Base-by-base conservation (phyloP, 495 filamentous ascomycete species). In the Paragyromitra xinjiangensis region DNA sequence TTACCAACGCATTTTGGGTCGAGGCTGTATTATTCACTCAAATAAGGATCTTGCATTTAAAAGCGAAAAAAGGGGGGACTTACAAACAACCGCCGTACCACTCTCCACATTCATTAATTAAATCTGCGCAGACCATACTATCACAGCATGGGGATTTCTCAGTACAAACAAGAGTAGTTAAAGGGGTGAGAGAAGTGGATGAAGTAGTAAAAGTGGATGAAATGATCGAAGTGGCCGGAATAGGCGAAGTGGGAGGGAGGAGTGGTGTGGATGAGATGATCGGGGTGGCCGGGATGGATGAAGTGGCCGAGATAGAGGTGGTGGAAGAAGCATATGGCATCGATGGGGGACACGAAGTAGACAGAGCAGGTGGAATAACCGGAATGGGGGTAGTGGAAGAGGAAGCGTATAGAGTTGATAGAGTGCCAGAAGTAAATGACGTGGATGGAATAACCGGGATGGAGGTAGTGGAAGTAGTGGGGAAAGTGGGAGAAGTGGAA, bases 81-180 rank as follows among this genome's bases (percentile, higher is more conserved):
- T 64, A 64, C 62, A 64, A 64, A 29, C 62, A 64, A 12, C 62
- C 62, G 14, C 62, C 62, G n/a, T 64, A 64, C 62, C 62, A 64
- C 8, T 42, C n/a, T 6, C 62, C 62, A 26, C 62, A 64, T 48
- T 64, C 62, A 7, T 64, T 64, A 3, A 64, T 34, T 9, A 22
- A n/a, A 4, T 64, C 62, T 48, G 62, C 62, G 7, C 62, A 64
- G 37, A 45, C 29, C 55, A 58, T 58, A 19, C 14, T 58, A 19
- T 58, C 24, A 9, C 55, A 58, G 55, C 55, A 58, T 8, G 55
- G 55, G 6, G 22, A 42, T 64, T 48, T 45, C 37, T 64, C 37
- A 22, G 62, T 42, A 14, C 62, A 64, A 64, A 9, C 12, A 8
- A 26, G 44, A 6, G 19, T 7, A 19, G 50, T n/a, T 7, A 34